Conservation (phyloP, 176 grass and related monocot species). For the Carex kokanica region DNA sequence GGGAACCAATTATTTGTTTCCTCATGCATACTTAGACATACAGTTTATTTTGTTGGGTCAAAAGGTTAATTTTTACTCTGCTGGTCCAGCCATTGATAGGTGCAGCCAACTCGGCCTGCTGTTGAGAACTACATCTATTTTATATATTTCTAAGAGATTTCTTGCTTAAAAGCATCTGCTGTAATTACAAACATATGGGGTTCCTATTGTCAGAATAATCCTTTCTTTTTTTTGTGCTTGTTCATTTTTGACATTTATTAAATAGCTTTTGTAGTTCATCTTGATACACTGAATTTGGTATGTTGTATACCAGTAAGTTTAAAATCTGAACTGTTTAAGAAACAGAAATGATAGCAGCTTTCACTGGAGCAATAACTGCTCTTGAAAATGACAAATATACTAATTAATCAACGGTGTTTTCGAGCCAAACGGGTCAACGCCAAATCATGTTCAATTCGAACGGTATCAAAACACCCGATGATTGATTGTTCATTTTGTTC, state of each 20-base stretch:
- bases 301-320: constrained; percentile 2
- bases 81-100: no score
- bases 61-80: background rate
- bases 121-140: background rate
- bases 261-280: background rate
- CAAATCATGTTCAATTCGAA: background rate
- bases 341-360: background rate
- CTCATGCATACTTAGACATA: background rate
- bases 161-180: background rate
- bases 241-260: background rate
- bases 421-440: no score
- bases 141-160: background rate
- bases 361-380: no score
- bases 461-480: background rate
- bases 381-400: no score
- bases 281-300: background rate
- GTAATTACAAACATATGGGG: constrained; percentile 1
- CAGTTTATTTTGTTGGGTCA: background rate
- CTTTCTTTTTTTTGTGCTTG: background rate
- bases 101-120: background rate
- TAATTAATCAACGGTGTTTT: no score
- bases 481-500: background rate
- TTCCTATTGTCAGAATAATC: background rate
- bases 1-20: background rate
- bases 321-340: background rate